These are phyloP conservation scores for Nevesoporus exiguus DNA, from an alignment of 768 basidiomycete species.

Conservation along the genomic window DNA sequence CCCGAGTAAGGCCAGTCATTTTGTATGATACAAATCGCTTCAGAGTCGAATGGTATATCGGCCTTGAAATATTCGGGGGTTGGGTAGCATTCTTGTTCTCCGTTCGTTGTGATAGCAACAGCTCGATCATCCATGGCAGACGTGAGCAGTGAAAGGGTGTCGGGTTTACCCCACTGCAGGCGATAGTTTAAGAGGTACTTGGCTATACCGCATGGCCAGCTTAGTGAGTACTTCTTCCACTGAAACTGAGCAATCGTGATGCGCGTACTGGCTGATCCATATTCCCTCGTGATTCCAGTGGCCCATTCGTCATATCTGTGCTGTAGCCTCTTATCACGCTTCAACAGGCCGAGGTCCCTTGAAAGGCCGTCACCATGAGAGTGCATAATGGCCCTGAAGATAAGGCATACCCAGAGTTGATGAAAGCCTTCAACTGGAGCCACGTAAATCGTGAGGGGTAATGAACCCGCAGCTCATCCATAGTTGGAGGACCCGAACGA, in stretches of 20 bases:
- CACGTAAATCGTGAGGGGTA: slow-evolving; percentile 80
- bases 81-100: background rate
- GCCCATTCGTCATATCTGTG: slow-evolving; percentile 61
- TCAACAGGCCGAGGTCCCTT: slow-evolving; percentile 78
- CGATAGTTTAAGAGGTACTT: slow-evolving; percentile 68
- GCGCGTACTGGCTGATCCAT: slow-evolving; percentile 64
- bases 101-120: slow-evolving; percentile 16
- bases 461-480: slow-evolving; percentile 58
- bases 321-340: slow-evolving; percentile 70
- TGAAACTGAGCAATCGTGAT: background rate
- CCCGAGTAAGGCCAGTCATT: slow-evolving; percentile 92
- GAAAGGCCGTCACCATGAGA: background rate
- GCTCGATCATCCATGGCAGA: slow-evolving; percentile 45
- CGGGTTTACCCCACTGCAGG: slow-evolving; percentile 72
- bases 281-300: slow-evolving; percentile 47
- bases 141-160: slow-evolving; percentile 56
- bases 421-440: slow-evolving; percentile 69
- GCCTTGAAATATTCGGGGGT: slow-evolving; percentile 61
- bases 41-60: slow-evolving; percentile 45
- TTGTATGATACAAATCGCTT: slow-evolving; percentile 64
- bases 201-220: slow-evolving; percentile 37
- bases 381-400: background rate
- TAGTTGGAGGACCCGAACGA: slow-evolving; percentile 62
- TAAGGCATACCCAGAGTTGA: slow-evolving; percentile 65
- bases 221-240: background rate